Evolutionary conservation across 495 filamentous ascomycete species (phyloP).

Genomic region (Aspergillus saccharolyticus): DNA sequence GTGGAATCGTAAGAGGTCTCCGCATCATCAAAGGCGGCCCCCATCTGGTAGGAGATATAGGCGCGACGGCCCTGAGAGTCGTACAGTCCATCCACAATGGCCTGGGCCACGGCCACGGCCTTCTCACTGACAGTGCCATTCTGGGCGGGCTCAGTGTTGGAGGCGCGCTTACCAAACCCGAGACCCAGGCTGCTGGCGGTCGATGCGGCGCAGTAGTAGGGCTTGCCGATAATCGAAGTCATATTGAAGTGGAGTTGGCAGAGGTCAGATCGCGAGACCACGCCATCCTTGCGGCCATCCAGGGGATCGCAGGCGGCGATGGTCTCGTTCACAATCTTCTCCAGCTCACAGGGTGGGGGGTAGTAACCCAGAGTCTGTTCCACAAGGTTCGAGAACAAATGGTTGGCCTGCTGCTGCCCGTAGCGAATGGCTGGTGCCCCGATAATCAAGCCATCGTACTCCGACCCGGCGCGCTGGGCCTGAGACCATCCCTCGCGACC

Average conservation of each 20-base stretch:
- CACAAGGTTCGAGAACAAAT: constrained; percentile 40
- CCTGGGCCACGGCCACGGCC: constrained; percentile 26
- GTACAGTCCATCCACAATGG: constrained; percentile 29
- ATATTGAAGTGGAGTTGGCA: constrained; percentile 45
- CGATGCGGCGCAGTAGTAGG: constrained; percentile 45
- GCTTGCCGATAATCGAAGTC: constrained; percentile 38
- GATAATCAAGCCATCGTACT: constrained; percentile 45
- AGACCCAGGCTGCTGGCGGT: constrained; percentile 27
- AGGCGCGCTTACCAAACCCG: constrained; percentile 29
- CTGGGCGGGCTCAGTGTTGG: constrained; percentile 26
- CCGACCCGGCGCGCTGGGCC: constrained; percentile 46
- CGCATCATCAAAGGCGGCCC: constrained; percentile 24
- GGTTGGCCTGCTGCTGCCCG: constrained; percentile 46
- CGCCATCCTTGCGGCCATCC: constrained; percentile 48
- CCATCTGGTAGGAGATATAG: constrained; percentile 31
- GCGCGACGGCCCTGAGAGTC: constrained; percentile 25
- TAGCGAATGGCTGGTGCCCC: constrained; percentile 51
- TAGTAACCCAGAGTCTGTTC: constrained; percentile 45
- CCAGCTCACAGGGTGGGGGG: constrained; percentile 47
- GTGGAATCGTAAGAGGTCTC: constrained; percentile 16
- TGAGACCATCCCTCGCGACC: constrained; percentile 43
- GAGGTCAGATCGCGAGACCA: constrained; percentile 47
- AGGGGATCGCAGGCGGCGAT: constrained; percentile 49
- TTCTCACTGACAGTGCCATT: constrained; percentile 25
- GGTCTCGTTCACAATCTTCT: constrained; percentile 45